Evolutionary conservation across 2,329 filamentous ascomycete genomes (phyloP), one percentile per base, ranked within the genome.

Genomic region (Sclerotinia subarctica): DNA sequence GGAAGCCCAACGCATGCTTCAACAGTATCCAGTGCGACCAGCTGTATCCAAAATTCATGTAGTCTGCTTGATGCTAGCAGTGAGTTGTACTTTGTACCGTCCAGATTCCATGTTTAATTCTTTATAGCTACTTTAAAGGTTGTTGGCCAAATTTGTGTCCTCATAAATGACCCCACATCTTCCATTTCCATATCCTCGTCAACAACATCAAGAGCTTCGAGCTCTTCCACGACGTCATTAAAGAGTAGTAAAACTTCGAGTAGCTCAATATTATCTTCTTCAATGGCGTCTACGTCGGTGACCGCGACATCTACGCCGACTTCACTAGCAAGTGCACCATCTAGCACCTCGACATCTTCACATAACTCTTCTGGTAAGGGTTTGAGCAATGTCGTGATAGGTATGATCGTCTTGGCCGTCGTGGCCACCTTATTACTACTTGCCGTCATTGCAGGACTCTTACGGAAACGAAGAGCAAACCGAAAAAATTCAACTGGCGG

Each of bases 21-120:
- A 5, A 64, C 26, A 38, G 38, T 68, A 58, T 52, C 62, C 4
- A 66, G 19, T 68, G 38, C 63, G n/a, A 52, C 54, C 19, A 54
- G 46, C 53, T 68, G 67, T 64, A 66, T 68, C 24, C 63, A 68
- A 38, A 32, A 66, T 24, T 26, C 67, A 42, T 68, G 62, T 47
- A 60, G 67, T 66, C 15, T 54, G 5, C 46, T 66, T 38, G 63
- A 68, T 52, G 54, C 63, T 44, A 52, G 35, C n/a, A 44, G 67
- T 66, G 52, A 58, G 62, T 59, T 10, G 5, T 15, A 47, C 19
- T 24, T 24, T 42, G 11, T 49, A 15, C 19, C 13, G 13, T 42
- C 11, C 8, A 54, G 44, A 66, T 38, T 8, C 53, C 19, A 59
- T 15, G 35, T 57, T 67, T 52, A 63, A 42, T 58, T 46, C 17